These are phyloP conservation scores for Acacia confusa DNA, from an alignment of 306 rosid species.

Conservation along the genomic window DNA sequence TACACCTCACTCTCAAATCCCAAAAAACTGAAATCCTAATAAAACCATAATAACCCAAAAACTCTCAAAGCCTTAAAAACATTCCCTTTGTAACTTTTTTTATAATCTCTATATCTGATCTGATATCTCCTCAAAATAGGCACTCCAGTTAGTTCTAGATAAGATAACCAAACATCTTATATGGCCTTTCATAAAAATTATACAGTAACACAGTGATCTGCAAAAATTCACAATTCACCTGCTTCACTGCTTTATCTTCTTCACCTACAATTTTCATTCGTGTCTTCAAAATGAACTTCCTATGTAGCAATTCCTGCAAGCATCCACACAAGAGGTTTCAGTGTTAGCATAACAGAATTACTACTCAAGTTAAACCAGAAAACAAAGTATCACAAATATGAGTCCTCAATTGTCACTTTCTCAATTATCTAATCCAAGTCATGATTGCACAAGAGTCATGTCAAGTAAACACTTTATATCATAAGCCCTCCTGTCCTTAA, in stretches of 20 bases:
- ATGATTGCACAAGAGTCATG: neutral
- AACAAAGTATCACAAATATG: neutral
- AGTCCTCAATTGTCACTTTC: neutral
- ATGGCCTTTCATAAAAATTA: constrained; percentile 43
- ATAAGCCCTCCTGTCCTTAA: neutral
- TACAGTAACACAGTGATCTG: constrained; percentile 61
- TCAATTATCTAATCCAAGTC: neutral
- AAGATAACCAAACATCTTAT: constrained; percentile 48
- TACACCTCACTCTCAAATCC: constrained; percentile 97
- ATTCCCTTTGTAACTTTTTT: constrained; percentile 66
- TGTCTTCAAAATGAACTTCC: constrained; percentile 63
- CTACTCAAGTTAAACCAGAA: neutral
- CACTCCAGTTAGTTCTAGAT: constrained; percentile 78
- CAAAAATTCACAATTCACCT: constrained; percentile 83
- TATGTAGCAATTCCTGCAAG: constrained; percentile 76
- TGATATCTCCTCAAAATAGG: constrained; percentile 49
- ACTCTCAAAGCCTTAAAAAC: constrained; percentile 65
- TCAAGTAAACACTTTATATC: neutral
- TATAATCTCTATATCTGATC: constrained; percentile 68
- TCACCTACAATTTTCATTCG: constrained; percentile 53
- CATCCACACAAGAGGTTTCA: constrained; percentile 32
- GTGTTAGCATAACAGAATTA: constrained; percentile 14
- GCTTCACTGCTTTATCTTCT: constrained; percentile 73
- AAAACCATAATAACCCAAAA: constrained; percentile 55
- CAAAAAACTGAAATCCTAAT: constrained; percentile 46